Evolutionary conservation across 495 filamentous ascomycete genomes (phyloP).

Genomic region (Tirmania nivea): DNA sequence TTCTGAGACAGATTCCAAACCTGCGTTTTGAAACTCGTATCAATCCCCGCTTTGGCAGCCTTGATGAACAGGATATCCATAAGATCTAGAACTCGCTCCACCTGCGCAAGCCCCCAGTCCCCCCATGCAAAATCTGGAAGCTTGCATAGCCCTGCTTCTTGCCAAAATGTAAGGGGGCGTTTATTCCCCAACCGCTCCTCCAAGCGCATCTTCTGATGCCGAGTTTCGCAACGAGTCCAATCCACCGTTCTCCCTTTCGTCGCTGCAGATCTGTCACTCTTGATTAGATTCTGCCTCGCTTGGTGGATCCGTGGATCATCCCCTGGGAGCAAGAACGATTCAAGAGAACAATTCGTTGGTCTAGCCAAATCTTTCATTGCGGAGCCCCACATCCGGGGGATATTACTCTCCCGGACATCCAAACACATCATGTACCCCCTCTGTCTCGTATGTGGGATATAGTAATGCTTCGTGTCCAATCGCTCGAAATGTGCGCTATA

Average conservation of each 20-base stretch:
- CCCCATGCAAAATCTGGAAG: conserved; percentile 35
- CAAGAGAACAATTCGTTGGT: conserved; percentile 39
- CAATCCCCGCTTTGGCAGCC: conserved; percentile 26
- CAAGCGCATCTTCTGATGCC: conserved; percentile 32
- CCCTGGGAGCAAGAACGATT: conserved; percentile 36
- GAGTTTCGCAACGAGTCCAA: conserved; percentile 37
- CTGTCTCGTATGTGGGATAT: conserved; percentile 55
- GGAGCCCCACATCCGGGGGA: conserved; percentile 20
- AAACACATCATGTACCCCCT: conserved; percentile 52
- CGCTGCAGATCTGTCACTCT: conserved; percentile 4
- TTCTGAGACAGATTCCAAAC: conserved; percentile 58
- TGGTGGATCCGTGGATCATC: conserved; percentile 36
- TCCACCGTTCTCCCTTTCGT: conserved; percentile 20
- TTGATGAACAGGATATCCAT: conserved; percentile 41
- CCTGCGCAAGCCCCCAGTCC: conserved; percentile 25
- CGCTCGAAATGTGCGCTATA: conserved; percentile 29
- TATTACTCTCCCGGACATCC: conserved; percentile 22
- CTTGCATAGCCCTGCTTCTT: conserved; percentile 27
- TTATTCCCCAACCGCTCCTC: conserved; percentile 27
- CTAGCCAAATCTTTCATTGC: conserved; percentile 29
- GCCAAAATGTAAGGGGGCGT: conserved; percentile 36
- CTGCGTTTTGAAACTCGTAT: conserved; percentile 41
- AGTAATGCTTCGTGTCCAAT: conserved; percentile 55
- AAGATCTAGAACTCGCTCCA: conserved; percentile 42
- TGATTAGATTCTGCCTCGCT: conserved; percentile 23